A percentile compares a stretch with the other conserved stretches of the same genome.
Evolutionary conservation across 78 protist genomes (phyloP).

Genomic region (slime mould (Dictyostelium discoideum)): DNA sequence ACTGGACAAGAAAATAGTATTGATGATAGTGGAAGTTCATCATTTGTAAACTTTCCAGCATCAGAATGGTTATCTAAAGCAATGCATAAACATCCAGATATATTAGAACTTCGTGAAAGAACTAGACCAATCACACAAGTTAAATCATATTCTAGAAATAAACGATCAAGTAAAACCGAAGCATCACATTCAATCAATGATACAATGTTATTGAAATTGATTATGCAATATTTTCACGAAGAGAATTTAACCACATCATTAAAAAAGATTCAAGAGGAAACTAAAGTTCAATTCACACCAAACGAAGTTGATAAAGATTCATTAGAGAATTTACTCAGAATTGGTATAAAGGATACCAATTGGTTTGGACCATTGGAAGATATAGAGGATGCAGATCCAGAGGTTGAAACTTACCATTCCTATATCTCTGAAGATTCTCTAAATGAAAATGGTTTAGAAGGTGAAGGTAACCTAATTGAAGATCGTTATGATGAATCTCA

Average conservation of each 20-base stretch:
- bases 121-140: constrained; percentile 54
- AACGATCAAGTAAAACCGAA: constrained; percentile 63
- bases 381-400: constrained; percentile 36
- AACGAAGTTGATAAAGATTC: constrained; percentile 47
- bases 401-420: constrained; percentile 69
- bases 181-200: constrained; percentile 56
- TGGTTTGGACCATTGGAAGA: constrained; percentile 55
- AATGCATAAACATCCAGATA: constrained; percentile 80
- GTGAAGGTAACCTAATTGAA: constrained; percentile 18
- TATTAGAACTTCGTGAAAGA: constrained; percentile 79
- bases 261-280: constrained; percentile 69
- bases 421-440: constrained; percentile 43
- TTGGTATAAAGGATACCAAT: constrained; percentile 58
- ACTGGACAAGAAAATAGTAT: not conserved
- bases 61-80: constrained; percentile 73
- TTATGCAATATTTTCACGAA: constrained; percentile 78
- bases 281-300: constrained; percentile 45
- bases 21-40: constrained; percentile 12
- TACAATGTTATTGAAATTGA: constrained; percentile 51
- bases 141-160: constrained; percentile 69
- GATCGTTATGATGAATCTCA: constrained; percentile 52
- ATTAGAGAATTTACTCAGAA: constrained; percentile 26
- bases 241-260: constrained; percentile 50
- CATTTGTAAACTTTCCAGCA: constrained; percentile 49
- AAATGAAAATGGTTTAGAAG: not conserved